phyloP scores from a whole-genome alignment of 2,329 filamentous ascomycete genomes.

The Alternaria sp. region DNA sequence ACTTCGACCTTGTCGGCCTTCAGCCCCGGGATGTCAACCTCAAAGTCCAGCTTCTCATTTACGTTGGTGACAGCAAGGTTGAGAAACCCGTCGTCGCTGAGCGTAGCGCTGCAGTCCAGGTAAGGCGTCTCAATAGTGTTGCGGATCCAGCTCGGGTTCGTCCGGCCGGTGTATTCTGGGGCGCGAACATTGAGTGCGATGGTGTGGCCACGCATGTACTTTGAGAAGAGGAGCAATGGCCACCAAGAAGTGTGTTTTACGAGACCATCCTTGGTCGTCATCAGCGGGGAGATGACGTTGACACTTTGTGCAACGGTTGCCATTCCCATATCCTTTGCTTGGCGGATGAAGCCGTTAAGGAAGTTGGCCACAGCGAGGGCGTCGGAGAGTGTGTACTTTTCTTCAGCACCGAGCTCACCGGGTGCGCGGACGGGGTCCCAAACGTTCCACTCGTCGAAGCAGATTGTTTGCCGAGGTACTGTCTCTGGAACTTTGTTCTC shows the following conservation, averaged over 20 bases:
- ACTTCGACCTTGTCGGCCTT: constrained; percentile 61
- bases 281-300: constrained; percentile 79
- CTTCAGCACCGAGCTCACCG: constrained; percentile 75
- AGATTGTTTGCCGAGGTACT: constrained; percentile 73
- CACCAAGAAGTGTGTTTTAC: constrained; percentile 79
- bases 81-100: constrained; percentile 67
- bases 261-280: constrained; percentile 72
- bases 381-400: constrained; percentile 74
- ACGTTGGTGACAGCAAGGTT: constrained; percentile 79
- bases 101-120: constrained; percentile 71
- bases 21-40: constrained; percentile 67
- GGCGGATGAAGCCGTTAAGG: constrained; percentile 79
- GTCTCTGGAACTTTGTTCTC: constrained; percentile 69
- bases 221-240: constrained; percentile 73
- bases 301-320: constrained; percentile 80
- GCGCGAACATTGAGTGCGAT: constrained; percentile 71
- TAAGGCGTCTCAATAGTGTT: constrained; percentile 73
- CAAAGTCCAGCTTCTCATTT: constrained; percentile 65
- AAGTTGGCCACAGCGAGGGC: constrained; percentile 77
- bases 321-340: constrained; percentile 76
- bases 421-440: constrained; percentile 78
- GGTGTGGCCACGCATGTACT: constrained; percentile 77
- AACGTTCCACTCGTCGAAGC: constrained; percentile 87
- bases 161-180: constrained; percentile 71
- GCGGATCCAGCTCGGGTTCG: constrained; percentile 70